Conservation (phyloP, 2,329 filamentous ascomycete genomes). For the Aureobasidium sp. region DNA sequence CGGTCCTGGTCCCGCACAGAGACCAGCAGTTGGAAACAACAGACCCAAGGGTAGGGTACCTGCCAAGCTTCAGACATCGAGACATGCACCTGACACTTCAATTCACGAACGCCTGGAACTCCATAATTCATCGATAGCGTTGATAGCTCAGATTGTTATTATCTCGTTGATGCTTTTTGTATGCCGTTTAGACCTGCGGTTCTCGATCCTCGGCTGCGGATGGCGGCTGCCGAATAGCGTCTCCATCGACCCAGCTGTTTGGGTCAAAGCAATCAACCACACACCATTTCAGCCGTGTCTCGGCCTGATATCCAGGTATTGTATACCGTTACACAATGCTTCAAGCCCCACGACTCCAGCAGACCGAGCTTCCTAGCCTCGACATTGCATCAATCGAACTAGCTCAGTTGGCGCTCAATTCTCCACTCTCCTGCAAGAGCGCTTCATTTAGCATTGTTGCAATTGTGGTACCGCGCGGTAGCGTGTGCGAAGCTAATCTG, state of each 20-base stretch:
- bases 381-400: background rate
- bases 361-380: background rate
- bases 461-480: background rate
- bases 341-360: background rate
- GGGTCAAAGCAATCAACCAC: constrained; percentile 4
- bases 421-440: background rate
- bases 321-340: background rate
- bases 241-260: background rate
- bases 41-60: background rate
- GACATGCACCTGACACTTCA: constrained; percentile 2
- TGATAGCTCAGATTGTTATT: background rate
- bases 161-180: constrained; percentile 2
- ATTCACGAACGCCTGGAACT: constrained; percentile 1
- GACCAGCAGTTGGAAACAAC: background rate
- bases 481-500: background rate
- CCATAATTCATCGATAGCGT: constrained; percentile 1
- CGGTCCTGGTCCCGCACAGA: background rate
- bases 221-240: constrained; percentile 10
- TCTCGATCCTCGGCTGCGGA: constrained; percentile 14
- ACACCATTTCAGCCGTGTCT: background rate
- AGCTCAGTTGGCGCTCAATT: background rate
- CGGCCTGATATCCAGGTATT: background rate
- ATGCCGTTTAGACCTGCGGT: background rate
- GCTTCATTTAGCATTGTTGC: background rate
- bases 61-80: background rate